Evolutionary conservation across 345 rosid species (phyloP).

Genomic region (Physaria fendleri): DNA sequence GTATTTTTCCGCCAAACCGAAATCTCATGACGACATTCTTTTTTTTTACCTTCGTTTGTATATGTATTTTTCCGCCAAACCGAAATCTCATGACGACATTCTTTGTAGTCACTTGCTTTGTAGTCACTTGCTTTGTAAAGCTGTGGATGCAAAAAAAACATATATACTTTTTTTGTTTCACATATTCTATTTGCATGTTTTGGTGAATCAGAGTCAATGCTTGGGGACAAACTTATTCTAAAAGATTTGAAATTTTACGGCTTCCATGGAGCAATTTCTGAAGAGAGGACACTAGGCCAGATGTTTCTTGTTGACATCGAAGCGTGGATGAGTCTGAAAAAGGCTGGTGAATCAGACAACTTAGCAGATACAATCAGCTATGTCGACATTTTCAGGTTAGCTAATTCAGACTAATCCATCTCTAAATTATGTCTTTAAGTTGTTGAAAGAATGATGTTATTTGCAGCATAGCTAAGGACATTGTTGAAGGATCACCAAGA

Average conservation of each 20-base stretch:
- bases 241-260: conserved; percentile 84
- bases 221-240: conserved; percentile 33
- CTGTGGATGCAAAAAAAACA: not conserved
- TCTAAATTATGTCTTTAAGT: not conserved
- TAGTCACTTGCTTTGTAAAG: not conserved
- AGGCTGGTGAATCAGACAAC: conserved; percentile 63
- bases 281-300: conserved; percentile 71
- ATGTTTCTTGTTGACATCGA: conserved; percentile 83
- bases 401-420: not conserved
- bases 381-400: conserved; percentile 71
- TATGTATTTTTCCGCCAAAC: too few relatives aligned
- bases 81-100: too few relatives aligned
- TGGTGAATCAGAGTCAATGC: conserved; percentile 3
- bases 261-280: conserved; percentile 73
- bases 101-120: too few relatives aligned
- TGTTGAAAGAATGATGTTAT: not conserved
- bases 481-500: conserved; percentile 56
- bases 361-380: conserved; percentile 69
- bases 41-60: too few relatives aligned
- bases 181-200: not conserved
- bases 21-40: too few relatives aligned
- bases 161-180: not conserved
- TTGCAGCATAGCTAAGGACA: conserved; percentile 60
- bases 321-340: conserved; percentile 81
- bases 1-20: too few relatives aligned